Conservation (phyloP, 1,284 basidiomycete species). For the Mixia osmundae region DNA sequence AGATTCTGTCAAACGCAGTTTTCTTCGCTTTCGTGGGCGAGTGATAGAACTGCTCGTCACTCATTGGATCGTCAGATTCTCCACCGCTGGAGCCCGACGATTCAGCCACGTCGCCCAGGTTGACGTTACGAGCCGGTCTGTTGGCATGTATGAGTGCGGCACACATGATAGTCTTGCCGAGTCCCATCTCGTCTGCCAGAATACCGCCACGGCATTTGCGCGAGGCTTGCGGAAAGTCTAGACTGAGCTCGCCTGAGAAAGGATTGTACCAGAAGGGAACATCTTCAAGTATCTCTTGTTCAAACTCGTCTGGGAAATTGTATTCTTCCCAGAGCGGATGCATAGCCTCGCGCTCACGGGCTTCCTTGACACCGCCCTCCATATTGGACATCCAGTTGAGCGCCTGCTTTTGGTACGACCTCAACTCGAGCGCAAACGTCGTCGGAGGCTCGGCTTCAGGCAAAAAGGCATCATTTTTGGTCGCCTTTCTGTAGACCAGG, state of each 20-base stretch:
- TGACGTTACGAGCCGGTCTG: slow-evolving; percentile 2
- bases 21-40: background rate
- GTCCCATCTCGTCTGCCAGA: slow-evolving; percentile 50
- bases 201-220: slow-evolving; percentile 62
- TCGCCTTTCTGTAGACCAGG: slow-evolving; percentile 35
- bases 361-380: slow-evolving; percentile 45
- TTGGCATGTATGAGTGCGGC: slow-evolving; percentile 72
- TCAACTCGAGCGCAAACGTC: slow-evolving; percentile 52
- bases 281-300: slow-evolving; percentile 9
- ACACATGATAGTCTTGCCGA: slow-evolving; percentile 96
- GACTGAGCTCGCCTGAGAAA: slow-evolving; percentile 58
- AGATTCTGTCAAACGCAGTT: background rate
- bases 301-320: slow-evolving; percentile 2
- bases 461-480: slow-evolving; percentile 50
- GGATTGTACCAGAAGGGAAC: slow-evolving; percentile 42
- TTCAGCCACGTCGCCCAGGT: too few species aligned
- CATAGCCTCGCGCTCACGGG: slow-evolving; percentile 44
- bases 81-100: too few species aligned
- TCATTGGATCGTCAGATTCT: too few species aligned
- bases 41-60: too few species aligned
- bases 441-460: slow-evolving; percentile 57
- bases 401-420: slow-evolving; percentile 81
- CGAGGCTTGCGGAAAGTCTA: slow-evolving; percentile 64
- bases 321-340: slow-evolving; percentile 85
- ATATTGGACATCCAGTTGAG: slow-evolving; percentile 85